These are phyloP conservation scores for Amanita polypyramis DNA, from an alignment of 768 basidiomycete genomes.

Conservation along the genomic window DNA sequence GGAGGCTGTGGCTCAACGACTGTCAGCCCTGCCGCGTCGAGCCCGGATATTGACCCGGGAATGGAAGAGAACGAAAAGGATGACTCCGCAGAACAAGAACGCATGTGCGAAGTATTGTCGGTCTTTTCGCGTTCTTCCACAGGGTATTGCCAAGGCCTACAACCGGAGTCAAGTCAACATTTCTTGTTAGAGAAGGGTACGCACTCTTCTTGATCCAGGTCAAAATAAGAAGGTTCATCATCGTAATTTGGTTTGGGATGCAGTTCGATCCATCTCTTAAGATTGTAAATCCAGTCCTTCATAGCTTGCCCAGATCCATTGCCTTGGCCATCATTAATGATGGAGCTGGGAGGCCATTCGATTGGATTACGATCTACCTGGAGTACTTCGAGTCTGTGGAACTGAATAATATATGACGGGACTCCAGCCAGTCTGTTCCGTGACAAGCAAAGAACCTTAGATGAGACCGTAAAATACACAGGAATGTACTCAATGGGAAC, in stretches of 20 bases:
- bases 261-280: slow-evolving; percentile 71
- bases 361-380: slow-evolving; percentile 88
- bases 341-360: slow-evolving; percentile 75
- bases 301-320: slow-evolving; percentile 38
- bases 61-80: slow-evolving; percentile 41
- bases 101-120: slow-evolving; percentile 38
- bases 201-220: slow-evolving; percentile 32
- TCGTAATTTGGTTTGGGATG: slow-evolving; percentile 29
- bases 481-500: not conserved
- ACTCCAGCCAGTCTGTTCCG: slow-evolving; percentile 77
- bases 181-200: slow-evolving; percentile 11
- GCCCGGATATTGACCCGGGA: slow-evolving; percentile 25
- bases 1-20: slow-evolving; percentile 29
- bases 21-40: slow-evolving; percentile 11
- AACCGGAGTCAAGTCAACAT: not conserved
- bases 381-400: slow-evolving; percentile 63
- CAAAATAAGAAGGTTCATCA: slow-evolving; percentile 39
- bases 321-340: slow-evolving; percentile 35
- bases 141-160: slow-evolving; percentile 34
- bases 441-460: slow-evolving; percentile 75
- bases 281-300: slow-evolving; percentile 58
- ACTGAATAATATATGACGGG: slow-evolving; percentile 69
- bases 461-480: not conserved
- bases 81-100: slow-evolving; percentile 55
- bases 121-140: slow-evolving; percentile 23